Evolutionary conservation across 495 filamentous ascomycete genomes (phyloP).

Genomic region (Aspergillus leporis): DNA sequence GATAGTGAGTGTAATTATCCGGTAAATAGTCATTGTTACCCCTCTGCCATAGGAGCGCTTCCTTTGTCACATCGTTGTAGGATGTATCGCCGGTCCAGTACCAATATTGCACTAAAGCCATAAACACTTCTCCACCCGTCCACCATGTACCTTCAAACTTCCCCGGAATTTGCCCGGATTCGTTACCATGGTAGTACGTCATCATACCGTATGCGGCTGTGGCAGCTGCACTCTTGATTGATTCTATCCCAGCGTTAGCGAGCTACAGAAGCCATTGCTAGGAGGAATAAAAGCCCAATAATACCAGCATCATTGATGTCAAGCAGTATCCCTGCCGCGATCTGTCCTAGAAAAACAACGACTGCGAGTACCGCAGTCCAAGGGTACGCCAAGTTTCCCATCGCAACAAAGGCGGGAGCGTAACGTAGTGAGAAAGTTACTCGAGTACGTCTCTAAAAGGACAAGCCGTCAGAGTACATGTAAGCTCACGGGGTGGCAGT

Average conservation of each 20-base stretch:
- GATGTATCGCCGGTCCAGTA: constrained; percentile 67
- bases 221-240: constrained; percentile 61
- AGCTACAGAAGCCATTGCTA: too few relatives aligned
- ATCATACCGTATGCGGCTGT: constrained; percentile 65
- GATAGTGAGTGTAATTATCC: constrained; percentile 45
- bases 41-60: constrained; percentile 69
- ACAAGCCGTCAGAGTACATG: too few relatives aligned
- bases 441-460: too few relatives aligned
- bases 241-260: constrained; percentile 34
- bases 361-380: too few relatives aligned
- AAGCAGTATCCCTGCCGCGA: too few relatives aligned
- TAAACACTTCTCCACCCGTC: constrained; percentile 75
- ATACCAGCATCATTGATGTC: too few relatives aligned
- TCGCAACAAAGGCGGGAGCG: too few relatives aligned
- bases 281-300: too few relatives aligned
- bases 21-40: constrained; percentile 69
- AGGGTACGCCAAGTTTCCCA: too few relatives aligned
- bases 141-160: constrained; percentile 71
- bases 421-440: too few relatives aligned
- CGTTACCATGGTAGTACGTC: constrained; percentile 63
- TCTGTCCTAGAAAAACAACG: too few relatives aligned
- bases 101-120: constrained; percentile 77
- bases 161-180: constrained; percentile 61
- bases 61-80: constrained; percentile 64
- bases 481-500: too few relatives aligned